Percentiles rank a stretch among this genome's conserved stretches.
These are phyloP conservation scores for Aspergillus aculeatus DNA, from an alignment of 2,329 filamentous ascomycete genomes.

Conservation along the genomic window DNA sequence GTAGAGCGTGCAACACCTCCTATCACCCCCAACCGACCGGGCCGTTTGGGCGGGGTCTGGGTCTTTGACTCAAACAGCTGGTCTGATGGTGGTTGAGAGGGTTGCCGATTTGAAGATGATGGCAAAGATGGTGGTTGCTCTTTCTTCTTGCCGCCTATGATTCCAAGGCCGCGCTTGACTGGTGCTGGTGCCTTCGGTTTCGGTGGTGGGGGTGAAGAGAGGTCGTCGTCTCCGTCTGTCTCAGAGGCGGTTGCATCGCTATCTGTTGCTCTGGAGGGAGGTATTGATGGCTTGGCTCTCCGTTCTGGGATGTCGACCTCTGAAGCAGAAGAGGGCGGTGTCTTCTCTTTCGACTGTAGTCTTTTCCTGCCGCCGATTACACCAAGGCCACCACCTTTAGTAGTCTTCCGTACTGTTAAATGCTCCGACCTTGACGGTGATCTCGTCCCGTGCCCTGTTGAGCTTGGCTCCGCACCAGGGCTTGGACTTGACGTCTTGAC, in stretches of 20 bases:
- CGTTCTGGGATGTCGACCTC: not conserved
- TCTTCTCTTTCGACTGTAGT: not conserved
- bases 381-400: slow-evolving; percentile 19
- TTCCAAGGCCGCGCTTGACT: slow-evolving; percentile 25
- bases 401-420: slow-evolving; percentile 7
- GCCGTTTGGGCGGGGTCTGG: slow-evolving; percentile 16
- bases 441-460: slow-evolving; percentile 11
- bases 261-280: not conserved
- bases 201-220: slow-evolving; percentile 8
- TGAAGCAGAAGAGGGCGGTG: not conserved
- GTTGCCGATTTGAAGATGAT: not conserved
- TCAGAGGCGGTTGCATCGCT: slow-evolving; percentile 11
- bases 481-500: slow-evolving; percentile 2
- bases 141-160: slow-evolving; percentile 34
- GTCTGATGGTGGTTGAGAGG: not conserved
- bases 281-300: not conserved
- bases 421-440: not conserved
- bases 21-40: slow-evolving; percentile 37
- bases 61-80: slow-evolving; percentile 13
- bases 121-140: not conserved
- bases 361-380: slow-evolving; percentile 25
- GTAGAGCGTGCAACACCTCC: slow-evolving; percentile 25
- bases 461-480: slow-evolving; percentile 1
- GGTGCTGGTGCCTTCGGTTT: slow-evolving; percentile 8
- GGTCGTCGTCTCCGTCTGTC: not conserved